These are phyloP conservation scores for Trichoderma aggressivum DNA, from an alignment of 2,329 filamentous ascomycete species.

Conservation along the genomic window DNA sequence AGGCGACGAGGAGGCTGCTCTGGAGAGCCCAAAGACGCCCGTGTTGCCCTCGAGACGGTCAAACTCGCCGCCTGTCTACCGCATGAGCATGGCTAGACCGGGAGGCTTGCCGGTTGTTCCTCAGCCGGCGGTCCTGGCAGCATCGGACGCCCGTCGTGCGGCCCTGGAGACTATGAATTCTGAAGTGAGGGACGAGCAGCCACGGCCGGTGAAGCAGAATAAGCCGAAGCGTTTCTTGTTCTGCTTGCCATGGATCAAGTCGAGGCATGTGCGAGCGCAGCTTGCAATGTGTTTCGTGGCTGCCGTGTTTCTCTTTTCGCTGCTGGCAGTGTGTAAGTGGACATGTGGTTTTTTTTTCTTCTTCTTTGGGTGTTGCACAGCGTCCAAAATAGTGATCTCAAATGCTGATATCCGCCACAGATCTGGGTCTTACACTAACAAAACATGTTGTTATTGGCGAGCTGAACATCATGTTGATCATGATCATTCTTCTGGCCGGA, in stretches of 20 bases:
- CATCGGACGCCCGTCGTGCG: not conserved
- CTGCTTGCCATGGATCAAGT: constrained; percentile 55
- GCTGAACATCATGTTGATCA: constrained; percentile 75
- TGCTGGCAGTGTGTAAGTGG: constrained; percentile 64
- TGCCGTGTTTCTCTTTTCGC: constrained; percentile 56
- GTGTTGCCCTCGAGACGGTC: constrained; percentile 28
- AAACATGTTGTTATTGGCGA: constrained; percentile 62
- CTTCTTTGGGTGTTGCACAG: not conserved
- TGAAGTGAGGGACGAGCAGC: not conserved
- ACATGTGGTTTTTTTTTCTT: not conserved
- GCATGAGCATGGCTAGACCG: not conserved
- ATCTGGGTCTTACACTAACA: constrained; percentile 69
- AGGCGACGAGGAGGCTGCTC: constrained; percentile 22
- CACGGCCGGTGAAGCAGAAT: not conserved
- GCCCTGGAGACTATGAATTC: not conserved
- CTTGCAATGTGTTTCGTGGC: constrained; percentile 63
- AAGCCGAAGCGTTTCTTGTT: constrained; percentile 46
- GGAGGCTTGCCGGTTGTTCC: not conserved
- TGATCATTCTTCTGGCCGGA: constrained; percentile 69
- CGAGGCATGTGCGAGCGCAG: constrained; percentile 51
- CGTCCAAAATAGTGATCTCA: not conserved
- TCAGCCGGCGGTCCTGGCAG: not conserved
- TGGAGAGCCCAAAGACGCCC: constrained; percentile 48
- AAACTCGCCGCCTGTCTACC: not conserved
- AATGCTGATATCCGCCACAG: constrained; percentile 40